A percentile compares a stretch with the other conserved stretches of the same genome.
phyloP scores from a whole-genome alignment of 345 rosid species.

The Aquilaria yunnanensis region DNA sequence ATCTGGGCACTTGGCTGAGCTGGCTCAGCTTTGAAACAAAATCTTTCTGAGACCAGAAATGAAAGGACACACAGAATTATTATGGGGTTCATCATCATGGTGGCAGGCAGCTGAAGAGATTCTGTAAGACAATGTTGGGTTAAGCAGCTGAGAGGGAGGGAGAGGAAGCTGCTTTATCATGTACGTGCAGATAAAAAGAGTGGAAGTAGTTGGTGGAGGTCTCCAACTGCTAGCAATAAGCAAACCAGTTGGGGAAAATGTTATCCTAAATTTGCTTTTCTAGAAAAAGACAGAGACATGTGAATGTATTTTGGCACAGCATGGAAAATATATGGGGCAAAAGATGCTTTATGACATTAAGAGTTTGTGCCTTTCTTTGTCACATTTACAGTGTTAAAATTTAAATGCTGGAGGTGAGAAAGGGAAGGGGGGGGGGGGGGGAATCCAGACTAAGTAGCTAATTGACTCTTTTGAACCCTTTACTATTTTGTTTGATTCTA shows the following conservation, averaged over 20 bases:
- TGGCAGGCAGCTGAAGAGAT: slow-evolving; percentile 15
- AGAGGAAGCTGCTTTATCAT: slow-evolving; percentile 4
- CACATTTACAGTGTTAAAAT: too few relatives aligned
- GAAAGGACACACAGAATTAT: slow-evolving; percentile 31
- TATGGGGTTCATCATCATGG: slow-evolving; percentile 24
- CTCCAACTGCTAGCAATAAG: slow-evolving; percentile 24
- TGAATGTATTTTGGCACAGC: slow-evolving; percentile 51
- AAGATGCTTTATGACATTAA: too few relatives aligned
- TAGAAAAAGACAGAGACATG: slow-evolving; percentile 42
- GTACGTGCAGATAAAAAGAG: slow-evolving; percentile 16
- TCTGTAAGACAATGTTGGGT: slow-evolving; percentile 2
- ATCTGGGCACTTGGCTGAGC: slow-evolving; percentile 32
- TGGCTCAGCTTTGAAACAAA: slow-evolving; percentile 23
- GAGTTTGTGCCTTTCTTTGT: too few relatives aligned
- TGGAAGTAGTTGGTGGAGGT: slow-evolving; percentile 19
- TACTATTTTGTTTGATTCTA: too few relatives aligned
- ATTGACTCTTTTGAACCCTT: too few relatives aligned
- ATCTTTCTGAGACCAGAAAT: slow-evolving; percentile 21
- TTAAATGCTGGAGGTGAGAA: too few relatives aligned
- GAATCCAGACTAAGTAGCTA: too few relatives aligned
- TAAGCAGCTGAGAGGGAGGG: slow-evolving; percentile 3
- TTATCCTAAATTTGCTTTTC: slow-evolving; percentile 15
- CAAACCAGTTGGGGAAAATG: slow-evolving; percentile 8
- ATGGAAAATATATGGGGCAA: slow-evolving; percentile 5
- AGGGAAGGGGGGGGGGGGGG: too few relatives aligned